Evolutionary conservation across 1,284 basidiomycete species (phyloP), one percentile per base, ranked within the genome.

Genomic region (Omphalotus olearius): DNA sequence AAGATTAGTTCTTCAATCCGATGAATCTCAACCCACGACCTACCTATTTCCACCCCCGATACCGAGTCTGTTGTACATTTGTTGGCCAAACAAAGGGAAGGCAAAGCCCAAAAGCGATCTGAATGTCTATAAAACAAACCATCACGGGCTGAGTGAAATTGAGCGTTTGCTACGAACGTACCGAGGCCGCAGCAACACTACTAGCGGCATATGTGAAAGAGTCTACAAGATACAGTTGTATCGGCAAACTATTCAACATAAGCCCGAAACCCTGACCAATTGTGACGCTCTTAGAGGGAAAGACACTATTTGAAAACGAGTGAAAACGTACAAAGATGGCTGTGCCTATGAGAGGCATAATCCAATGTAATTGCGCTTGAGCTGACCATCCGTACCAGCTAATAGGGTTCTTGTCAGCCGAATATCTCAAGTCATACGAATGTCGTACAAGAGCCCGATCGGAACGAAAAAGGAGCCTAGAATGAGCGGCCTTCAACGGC

Each of bases 381-480:
- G 77, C 76, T 0, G 76, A 75, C 78, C 78, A 80, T 6, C 78
- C 78, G 53, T 78, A 80, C 78, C 81, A 84, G 60, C 76, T 80
- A 40, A 14, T n/a, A 14, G 5, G 30, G 6, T 18, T 23, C 50
- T 68, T 42, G 71, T 66, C 13, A 25, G 1, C 18, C 50, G 5
- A 53, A 47, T 9, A 6, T 33, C 7, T 6, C 16, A 38, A 4
- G 11, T 23, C 33, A 7, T 10, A 6, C 16, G 16, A 40, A 20
- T 13, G 10, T 14, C 82, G 63, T 60, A 86, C 83, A 92, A 79
- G 10, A 92, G 66, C 18, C 85, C 86, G 41, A 88, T 63, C 0
- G 88, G 87, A 1, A 84, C 80, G 52, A 88, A 82, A 38, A 86
- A 65, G 0, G 83, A 83, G 1, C 85, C 87, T 53, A 88, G 71